Conservation (phyloP, 177 flowering plant genomes). For the Tripterygium wilfordii region DNA sequence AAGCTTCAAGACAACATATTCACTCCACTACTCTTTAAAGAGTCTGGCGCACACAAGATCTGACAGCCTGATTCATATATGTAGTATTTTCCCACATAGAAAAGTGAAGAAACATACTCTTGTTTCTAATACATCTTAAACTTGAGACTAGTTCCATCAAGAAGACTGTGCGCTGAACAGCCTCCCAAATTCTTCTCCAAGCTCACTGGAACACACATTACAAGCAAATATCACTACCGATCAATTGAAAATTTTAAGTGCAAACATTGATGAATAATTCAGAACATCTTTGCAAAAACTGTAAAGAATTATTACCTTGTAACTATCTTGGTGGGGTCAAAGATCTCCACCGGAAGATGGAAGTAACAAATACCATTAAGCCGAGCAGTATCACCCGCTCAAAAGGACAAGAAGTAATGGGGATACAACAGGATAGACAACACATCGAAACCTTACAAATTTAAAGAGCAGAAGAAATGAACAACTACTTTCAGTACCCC, state of each 20-base stretch:
- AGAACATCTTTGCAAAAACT: not conserved
- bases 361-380: not conserved
- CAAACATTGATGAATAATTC: not conserved
- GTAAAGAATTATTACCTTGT: conserved; percentile 21
- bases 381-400: not conserved
- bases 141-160: too few relatives aligned
- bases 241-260: not conserved
- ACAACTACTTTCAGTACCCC: conserved; percentile 19
- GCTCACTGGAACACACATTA: conserved; percentile 1
- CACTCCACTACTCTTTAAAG: too few relatives aligned
- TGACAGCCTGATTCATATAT: too few relatives aligned
- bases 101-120: too few relatives aligned
- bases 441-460: conserved; percentile 6
- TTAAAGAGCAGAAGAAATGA: conserved; percentile 17
- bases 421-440: conserved; percentile 6
- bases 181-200: too few relatives aligned
- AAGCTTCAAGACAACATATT: too few relatives aligned
- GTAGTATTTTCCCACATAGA: too few relatives aligned
- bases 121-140: too few relatives aligned
- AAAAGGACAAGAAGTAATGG: conserved; percentile 4
- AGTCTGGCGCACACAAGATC: too few relatives aligned
- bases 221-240: not conserved
- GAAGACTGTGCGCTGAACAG: too few relatives aligned
- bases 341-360: too few relatives aligned
- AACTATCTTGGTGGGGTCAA: conserved; percentile 15